Base-by-base conservation (phyloP, 805 yeast genomes). In the Ogataea neopini region DNA sequence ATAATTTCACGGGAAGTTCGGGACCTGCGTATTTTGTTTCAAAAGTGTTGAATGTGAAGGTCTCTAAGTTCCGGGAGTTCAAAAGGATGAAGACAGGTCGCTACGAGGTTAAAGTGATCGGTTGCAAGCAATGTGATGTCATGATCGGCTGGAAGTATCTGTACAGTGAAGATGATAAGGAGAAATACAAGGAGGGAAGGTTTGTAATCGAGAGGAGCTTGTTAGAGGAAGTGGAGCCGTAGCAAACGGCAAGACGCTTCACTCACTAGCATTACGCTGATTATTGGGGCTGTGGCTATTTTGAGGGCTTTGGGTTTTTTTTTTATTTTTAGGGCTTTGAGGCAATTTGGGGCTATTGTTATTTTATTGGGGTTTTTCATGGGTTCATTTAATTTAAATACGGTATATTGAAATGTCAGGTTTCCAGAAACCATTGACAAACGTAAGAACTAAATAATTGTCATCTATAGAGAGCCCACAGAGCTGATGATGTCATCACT, bases 71-170 rank as follows among this genome's bases (percentile, higher is more conserved):
- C 3, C 53, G 58, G 40, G 59, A 59, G 22, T 50, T 51, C 23
- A 63, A 62, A 47, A 53, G 49, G 22, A 67, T 68, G 69, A 53
- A 58, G 38, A 68, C 72, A 3, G 72, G 72, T 1, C 51, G 55
- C 13, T 68, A 66, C 48, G 63, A 56, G 29, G 61, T 67, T n/a
- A 60, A 57, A 36, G 30, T 43, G 7, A 56, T 67, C 26, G 47
- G 44, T 19, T 68, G 72, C 52, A 47, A 54, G 35, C 72, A 68
- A 47, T 68, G 72, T 46, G 48, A 54, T 15, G 43, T 40, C 8
- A 48, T 51, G 18, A 25, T 68, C 10, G 72, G 72, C 10, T 68
- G 72, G 72, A 64, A 64, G 47, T 68, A 68, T 43, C 46, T 68
- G 13, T 59, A 53, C 38, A 55, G 67, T 43, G 63, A 64, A 26